Percentiles rank a stretch among this genome's conserved stretches.
Conservation (phyloP, 768 basidiomycete genomes). For the Boletus pseudo-olivaceus region DNA sequence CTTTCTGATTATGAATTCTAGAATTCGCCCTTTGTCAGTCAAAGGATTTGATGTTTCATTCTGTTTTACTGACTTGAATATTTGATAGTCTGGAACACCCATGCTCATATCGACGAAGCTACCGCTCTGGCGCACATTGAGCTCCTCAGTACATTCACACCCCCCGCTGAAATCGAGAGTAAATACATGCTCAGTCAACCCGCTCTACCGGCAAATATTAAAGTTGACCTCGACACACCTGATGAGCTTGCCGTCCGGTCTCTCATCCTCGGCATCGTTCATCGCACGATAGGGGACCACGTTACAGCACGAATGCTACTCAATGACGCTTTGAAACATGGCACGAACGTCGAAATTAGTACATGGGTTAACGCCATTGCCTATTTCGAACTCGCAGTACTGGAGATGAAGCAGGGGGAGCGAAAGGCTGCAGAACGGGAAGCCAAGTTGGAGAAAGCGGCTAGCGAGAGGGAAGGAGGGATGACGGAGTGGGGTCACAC, state of each 20-base stretch:
- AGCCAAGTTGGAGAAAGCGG: slow-evolving; percentile 7
- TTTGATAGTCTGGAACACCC: slow-evolving; percentile 71
- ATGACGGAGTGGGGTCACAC: slow-evolving; percentile 43
- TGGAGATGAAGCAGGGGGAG: slow-evolving; percentile 65
- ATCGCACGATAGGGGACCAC: slow-evolving; percentile 54
- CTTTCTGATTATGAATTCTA: slow-evolving; percentile 22
- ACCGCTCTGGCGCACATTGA: slow-evolving; percentile 59
- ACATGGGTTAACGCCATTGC: slow-evolving; percentile 69
- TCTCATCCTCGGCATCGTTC: slow-evolving; percentile 63
- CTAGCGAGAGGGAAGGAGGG: slow-evolving; percentile 6
- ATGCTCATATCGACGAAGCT: slow-evolving; percentile 52
- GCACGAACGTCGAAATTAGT: slow-evolving; percentile 42
- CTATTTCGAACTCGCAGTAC: slow-evolving; percentile 65
- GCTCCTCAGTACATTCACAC: slow-evolving; percentile 50
- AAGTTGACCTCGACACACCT: slow-evolving; percentile 54
- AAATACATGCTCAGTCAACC: slow-evolving; percentile 20
- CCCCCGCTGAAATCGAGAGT: slow-evolving; percentile 36
- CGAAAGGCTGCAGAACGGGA: slow-evolving; percentile 33
- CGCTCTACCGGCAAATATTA: not conserved
- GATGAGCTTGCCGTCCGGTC: slow-evolving; percentile 71
- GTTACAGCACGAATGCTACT: slow-evolving; percentile 46
- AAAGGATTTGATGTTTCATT: not conserved
- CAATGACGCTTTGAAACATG: slow-evolving; percentile 45
- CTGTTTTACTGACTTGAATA: slow-evolving; percentile 3
- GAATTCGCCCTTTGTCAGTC: slow-evolving; percentile 70